A percentile compares a stretch with the other conserved stretches of the same genome.
phyloP scores from a whole-genome alignment of 1,284 basidiomycete genomes.

The Cronartium ribicola region DNA sequence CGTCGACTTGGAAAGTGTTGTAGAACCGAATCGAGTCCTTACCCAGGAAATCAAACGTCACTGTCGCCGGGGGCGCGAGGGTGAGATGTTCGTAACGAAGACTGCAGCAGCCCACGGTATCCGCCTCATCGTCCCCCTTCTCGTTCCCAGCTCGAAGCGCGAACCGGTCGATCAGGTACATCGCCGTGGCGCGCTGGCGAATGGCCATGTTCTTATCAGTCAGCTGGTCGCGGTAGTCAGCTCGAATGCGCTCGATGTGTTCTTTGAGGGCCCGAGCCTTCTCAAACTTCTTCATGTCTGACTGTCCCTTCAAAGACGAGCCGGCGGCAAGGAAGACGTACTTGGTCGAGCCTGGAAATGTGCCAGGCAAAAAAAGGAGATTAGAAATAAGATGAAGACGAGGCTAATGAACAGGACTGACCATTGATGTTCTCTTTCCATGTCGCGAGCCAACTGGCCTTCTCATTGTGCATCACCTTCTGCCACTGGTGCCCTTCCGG shows the following conservation, averaged over 20 bases:
- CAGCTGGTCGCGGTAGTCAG: constrained; percentile 77
- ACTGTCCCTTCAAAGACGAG: constrained; percentile 90
- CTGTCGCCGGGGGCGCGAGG: constrained; percentile 70
- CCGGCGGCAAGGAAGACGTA: constrained; percentile 94
- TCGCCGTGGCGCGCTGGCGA: constrained; percentile 86
- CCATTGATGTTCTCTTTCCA: constrained; percentile 70
- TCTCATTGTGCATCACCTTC: constrained; percentile 74
- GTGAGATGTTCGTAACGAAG: constrained; percentile 91
- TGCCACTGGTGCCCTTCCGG: constrained; percentile 50
- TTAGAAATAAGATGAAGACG: neutral
- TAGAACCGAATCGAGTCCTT: constrained; percentile 97
- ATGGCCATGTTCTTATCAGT: constrained; percentile 85
- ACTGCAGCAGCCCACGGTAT: constrained; percentile 95
- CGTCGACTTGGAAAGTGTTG: constrained; percentile 77
- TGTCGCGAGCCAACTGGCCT: constrained; percentile 93
- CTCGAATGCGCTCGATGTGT: constrained; percentile 80
- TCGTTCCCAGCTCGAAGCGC: constrained; percentile 96
- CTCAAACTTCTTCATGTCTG: constrained; percentile 92
- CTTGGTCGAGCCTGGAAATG: constrained; percentile 57
- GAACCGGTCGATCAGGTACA: constrained; percentile 94
- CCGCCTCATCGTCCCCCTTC: constrained; percentile 95
- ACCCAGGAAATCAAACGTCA: constrained; percentile 91
- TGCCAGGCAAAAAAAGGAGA: neutral
- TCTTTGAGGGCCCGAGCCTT: constrained; percentile 89
- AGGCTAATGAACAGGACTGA: neutral